Evolutionary conservation across 108 stramenopile species (phyloP).

Genomic region (Hondaea fermentalgiana): DNA sequence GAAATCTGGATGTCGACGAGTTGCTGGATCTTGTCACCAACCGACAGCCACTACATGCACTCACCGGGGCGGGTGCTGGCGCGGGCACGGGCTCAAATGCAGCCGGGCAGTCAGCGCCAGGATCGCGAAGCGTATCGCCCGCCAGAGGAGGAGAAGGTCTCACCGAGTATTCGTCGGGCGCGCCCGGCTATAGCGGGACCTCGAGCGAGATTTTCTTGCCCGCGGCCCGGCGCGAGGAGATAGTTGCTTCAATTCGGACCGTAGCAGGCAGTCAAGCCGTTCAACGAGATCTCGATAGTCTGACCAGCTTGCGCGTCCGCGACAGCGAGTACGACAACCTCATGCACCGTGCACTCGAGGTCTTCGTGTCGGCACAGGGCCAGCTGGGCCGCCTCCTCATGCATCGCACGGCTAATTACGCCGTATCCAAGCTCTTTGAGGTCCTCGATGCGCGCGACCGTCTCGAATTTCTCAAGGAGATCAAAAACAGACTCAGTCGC

Average conservation of each 20-base stretch:
- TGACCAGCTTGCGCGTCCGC: neutral
- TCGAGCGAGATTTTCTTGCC: neutral
- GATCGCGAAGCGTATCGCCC: neutral
- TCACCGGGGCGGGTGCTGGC: neutral
- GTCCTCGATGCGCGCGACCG: neutral
- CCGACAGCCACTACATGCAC: neutral
- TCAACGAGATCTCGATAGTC: neutral
- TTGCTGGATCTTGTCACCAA: neutral
- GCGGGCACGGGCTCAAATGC: neutral
- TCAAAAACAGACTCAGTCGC: neutral
- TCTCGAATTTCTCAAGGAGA: neutral
- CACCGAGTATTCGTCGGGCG: neutral
- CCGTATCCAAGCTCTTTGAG: neutral
- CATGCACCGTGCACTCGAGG: neutral
- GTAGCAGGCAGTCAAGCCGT: neutral
- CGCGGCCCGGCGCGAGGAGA: neutral
- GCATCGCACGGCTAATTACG: neutral
- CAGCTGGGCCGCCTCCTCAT: neutral
- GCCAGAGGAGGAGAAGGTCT: neutral
- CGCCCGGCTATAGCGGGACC: neutral
- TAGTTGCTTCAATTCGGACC: neutral
- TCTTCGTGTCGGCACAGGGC: neutral
- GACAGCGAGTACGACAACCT: neutral
- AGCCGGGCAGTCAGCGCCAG: neutral
- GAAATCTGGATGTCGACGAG: neutral